phyloP scores from a whole-genome alignment of 495 filamentous ascomycete genomes.

The Pseudotulostoma volvatum region DNA sequence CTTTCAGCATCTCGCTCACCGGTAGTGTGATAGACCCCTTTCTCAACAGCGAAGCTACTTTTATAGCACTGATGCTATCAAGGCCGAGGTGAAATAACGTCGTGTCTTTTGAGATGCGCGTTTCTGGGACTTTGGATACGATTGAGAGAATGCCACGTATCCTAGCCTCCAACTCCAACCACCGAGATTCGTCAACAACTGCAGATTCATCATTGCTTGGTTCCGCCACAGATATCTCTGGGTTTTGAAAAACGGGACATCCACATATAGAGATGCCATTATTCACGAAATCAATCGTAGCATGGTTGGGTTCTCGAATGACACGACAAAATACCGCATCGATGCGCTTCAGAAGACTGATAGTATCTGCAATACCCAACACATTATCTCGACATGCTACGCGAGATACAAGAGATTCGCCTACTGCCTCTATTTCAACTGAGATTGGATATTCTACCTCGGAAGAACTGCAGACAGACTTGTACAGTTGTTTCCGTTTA shows the following conservation, averaged over 20 bases:
- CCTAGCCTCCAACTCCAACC: constrained; percentile 1
- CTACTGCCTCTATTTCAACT: constrained; percentile 53
- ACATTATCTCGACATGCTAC: constrained; percentile 47
- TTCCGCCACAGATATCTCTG: background rate
- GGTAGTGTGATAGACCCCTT: constrained; percentile 15
- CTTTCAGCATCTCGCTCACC: constrained; percentile 21
- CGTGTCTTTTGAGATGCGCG: constrained; percentile 35
- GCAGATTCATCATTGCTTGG: constrained; percentile 1
- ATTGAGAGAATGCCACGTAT: constrained; percentile 41
- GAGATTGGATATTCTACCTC: constrained; percentile 66
- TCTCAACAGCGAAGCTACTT: constrained; percentile 19
- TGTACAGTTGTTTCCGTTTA: constrained; percentile 22
- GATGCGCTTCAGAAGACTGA: constrained; percentile 33
- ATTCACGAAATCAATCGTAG: constrained; percentile 35
- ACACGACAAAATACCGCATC: constrained; percentile 39
- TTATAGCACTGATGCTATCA: constrained; percentile 68
- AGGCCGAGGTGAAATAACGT: constrained; percentile 66
- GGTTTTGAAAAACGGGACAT: constrained; percentile 18
- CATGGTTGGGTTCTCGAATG: constrained; percentile 21
- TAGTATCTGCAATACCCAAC: constrained; percentile 24
- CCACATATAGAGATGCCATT: constrained; percentile 36
- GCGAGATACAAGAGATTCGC: constrained; percentile 41
- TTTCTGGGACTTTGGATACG: constrained; percentile 36
- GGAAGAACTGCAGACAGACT: constrained; percentile 40
- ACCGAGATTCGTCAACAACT: background rate